Evolutionary conservation across 2,329 filamentous ascomycete genomes (phyloP).

Genomic region (Fusarium sp.): DNA sequence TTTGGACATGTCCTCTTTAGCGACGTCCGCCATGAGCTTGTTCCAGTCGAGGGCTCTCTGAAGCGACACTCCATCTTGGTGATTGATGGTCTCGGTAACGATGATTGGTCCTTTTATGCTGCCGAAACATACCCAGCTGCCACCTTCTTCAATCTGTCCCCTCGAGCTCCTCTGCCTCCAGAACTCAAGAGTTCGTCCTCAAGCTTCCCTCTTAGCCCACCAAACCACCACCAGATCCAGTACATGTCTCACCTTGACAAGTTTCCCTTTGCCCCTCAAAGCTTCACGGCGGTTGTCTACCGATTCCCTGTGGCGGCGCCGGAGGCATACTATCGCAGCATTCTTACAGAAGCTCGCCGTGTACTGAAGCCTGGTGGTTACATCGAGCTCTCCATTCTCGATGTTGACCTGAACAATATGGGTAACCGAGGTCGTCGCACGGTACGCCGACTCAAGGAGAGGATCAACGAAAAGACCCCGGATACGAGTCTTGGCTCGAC

Average conservation of each 20-base stretch:
- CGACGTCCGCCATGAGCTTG: constrained; percentile 78
- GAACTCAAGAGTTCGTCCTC: constrained; percentile 56
- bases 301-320: constrained; percentile 80
- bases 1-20: constrained; percentile 88
- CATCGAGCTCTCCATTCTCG: constrained; percentile 82
- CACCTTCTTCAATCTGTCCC: constrained; percentile 81
- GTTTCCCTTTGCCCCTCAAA: constrained; percentile 81
- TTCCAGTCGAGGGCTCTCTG: constrained; percentile 51
- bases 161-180: constrained; percentile 63
- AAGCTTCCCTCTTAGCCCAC: constrained; percentile 67
- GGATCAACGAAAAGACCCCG: constrained; percentile 71
- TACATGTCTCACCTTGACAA: constrained; percentile 71
- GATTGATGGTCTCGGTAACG: constrained; percentile 86
- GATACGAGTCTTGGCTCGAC: constrained; percentile 71
- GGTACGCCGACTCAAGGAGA: constrained; percentile 78
- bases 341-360: constrained; percentile 80
- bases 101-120: constrained; percentile 89
- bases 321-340: constrained; percentile 75
- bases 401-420: constrained; percentile 87
- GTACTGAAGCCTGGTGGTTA: constrained; percentile 83
- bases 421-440: constrained; percentile 76
- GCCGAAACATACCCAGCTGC: constrained; percentile 82
- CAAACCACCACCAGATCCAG: constrained; percentile 82
- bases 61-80: constrained; percentile 76
- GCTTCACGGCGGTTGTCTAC: constrained; percentile 81